Percentiles rank a stretch among this genome's conserved stretches.
Evolutionary conservation across 176 grass and related monocot genomes (phyloP).

Genomic region (Triticum monococcum): DNA sequence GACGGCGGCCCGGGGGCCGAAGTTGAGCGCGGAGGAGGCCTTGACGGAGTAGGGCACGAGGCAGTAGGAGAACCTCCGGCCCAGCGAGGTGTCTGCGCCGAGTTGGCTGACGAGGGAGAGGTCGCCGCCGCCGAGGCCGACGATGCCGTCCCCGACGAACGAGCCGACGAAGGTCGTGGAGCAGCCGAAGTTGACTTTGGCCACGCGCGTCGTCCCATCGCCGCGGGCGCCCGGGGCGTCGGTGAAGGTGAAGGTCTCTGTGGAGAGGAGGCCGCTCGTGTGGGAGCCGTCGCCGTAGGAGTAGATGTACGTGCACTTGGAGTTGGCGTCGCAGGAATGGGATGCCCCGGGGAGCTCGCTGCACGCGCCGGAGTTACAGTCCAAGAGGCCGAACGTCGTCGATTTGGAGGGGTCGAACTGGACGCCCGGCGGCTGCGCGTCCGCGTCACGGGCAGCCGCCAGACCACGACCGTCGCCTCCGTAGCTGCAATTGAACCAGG

Average conservation of each 20-base stretch:
- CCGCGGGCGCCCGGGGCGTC: background rate
- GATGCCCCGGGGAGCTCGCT: background rate
- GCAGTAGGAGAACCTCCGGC: constrained; percentile 69
- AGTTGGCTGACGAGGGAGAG: constrained; percentile 61
- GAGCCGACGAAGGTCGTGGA: constrained; percentile 12
- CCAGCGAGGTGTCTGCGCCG: background rate
- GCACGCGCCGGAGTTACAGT: constrained; percentile 27
- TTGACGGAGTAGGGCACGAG: constrained; percentile 34
- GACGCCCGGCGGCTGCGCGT: background rate
- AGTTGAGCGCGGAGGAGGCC: constrained; percentile 42
- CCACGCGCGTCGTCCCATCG: background rate
- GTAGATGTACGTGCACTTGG: constrained; percentile 50
- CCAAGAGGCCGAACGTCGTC: constrained; percentile 33
- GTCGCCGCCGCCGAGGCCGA: constrained; percentile 42
- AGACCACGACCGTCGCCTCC: background rate
- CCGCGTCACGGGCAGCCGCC: no score
- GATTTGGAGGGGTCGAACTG: constrained; percentile 34
- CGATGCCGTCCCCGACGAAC: constrained; percentile 39
- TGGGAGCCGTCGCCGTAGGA: constrained; percentile 50
- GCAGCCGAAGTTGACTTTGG: constrained; percentile 52
- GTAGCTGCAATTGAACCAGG: constrained; percentile 44
- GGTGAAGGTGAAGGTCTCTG: constrained; percentile 62
- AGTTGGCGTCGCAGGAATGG: constrained; percentile 15
- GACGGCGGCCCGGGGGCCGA: constrained; percentile 51
- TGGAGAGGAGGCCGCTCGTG: constrained; percentile 45